Base-by-base conservation (phyloP, 2,329 filamentous ascomycete genomes). In the Penicillium sp. region DNA sequence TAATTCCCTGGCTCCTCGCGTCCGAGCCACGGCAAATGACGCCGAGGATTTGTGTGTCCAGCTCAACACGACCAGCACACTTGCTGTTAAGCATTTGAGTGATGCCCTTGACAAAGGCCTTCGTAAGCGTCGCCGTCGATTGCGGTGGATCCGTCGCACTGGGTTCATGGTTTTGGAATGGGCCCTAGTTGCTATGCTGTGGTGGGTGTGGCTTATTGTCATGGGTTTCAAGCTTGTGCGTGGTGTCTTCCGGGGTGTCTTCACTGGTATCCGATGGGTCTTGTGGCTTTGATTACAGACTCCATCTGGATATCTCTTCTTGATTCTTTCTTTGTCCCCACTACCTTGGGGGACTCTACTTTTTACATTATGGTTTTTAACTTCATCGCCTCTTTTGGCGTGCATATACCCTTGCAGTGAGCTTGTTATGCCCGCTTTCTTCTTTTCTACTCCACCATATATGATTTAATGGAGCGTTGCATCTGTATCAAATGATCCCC, bases 181-280 rank as follows among this genome's bases (percentile, higher is more conserved):
- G 91, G 78, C 86, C 50, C 82, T 97, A 19, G 86, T 97, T 40
- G 90, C 89, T 4, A 84, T 95, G 66, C 91, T 97, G 87, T 97
- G 94, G 92, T 91, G 89, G 75, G 87, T 95, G 17, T 97, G 93
- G 92, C 85, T 95, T 58, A 80, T 96, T 35, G 93, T 97, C 25
- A 89, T 92, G 72, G 80, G 93, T 25, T 80, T 89, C 51, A 84
- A 90, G 59, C 74, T 90, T 15, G 76, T 89, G 37, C 78, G 86
- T 59, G 86, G 87, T 12, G 66, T 89, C 1, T 82, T 88, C 45
- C 83, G 83, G 46, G 86, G 86, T 2, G 69, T 85, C 0, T 78
- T 86, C 50, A 77, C 80, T 12, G 82, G 84, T 10, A 80, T 89
- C n/a, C 82, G 83, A 70, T 97, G 93, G 93, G 75, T 97, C 71